These are phyloP conservation scores for Capsicum baccatum DNA, from an alignment of 257 asterid species.

Conservation along the genomic window DNA sequence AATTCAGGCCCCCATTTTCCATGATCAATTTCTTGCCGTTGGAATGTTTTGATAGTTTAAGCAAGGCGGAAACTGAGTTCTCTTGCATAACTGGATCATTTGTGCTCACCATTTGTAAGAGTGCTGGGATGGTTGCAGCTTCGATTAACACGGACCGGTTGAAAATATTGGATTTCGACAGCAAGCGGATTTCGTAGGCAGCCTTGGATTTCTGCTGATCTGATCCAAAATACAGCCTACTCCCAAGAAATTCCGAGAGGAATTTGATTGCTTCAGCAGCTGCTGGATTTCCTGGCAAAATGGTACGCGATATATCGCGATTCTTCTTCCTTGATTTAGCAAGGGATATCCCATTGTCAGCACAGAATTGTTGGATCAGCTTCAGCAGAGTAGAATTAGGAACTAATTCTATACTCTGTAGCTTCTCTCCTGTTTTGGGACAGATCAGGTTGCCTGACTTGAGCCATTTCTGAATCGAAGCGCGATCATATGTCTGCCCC, in stretches of 20 bases:
- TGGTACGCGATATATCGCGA: conserved; percentile 59
- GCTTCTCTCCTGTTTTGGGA: conserved; percentile 71
- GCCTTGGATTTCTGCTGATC: conserved; percentile 60
- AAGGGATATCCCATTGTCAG: conserved; percentile 61
- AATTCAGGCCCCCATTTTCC: conserved; percentile 46
- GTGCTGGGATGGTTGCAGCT: conserved; percentile 55
- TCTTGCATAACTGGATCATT: conserved; percentile 58
- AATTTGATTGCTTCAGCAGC: conserved; percentile 61
- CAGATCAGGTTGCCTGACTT: conserved; percentile 65
- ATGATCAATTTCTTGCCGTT: conserved; percentile 60
- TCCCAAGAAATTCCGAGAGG: conserved; percentile 49
- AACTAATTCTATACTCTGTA: conserved; percentile 54
- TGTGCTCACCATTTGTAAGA: conserved; percentile 49
- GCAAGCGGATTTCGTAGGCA: conserved; percentile 67
- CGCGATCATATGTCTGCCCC: conserved; percentile 79
- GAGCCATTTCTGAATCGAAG: conserved; percentile 77
- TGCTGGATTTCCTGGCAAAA: conserved; percentile 63
- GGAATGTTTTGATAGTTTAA: conserved; percentile 72
- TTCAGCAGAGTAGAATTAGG: conserved; percentile 59
- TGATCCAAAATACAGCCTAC: conserved; percentile 54
- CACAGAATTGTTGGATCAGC: conserved; percentile 66
- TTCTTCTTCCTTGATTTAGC: conserved; percentile 58
- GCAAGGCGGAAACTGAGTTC: conserved; percentile 58
- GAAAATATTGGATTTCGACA: conserved; percentile 67
- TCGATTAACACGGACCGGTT: conserved; percentile 60